Evolutionary conservation across 2,329 filamentous ascomycete genomes (phyloP), one percentile per base, ranked within the genome.

Genomic region (Trichophyton verrucosum): DNA sequence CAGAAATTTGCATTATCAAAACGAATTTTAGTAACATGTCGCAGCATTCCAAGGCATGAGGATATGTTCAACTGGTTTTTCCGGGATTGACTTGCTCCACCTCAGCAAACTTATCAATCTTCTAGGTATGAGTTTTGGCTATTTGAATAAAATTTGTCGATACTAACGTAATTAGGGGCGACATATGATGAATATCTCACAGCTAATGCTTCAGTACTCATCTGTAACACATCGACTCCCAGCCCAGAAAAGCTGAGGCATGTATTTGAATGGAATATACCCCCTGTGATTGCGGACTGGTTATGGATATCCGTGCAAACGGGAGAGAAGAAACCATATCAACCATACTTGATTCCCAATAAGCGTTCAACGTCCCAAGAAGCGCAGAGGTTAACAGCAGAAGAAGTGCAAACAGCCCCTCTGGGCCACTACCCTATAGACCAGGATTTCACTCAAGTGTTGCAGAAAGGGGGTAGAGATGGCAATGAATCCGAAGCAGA

Each of bases 231-330:
- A 46, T 76, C 77, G 0, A 79, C 74, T 47, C 68, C 72, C 27
- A 71, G 69, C 51, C 82, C 71, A 61, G 87, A 94, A 65, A 99
- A 99, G 74, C 77, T 94, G 17, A 83, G 86, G 51, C 86, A 89
- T 69, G 91, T 91, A 0, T 72, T 84, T 7, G 81, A 86, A 66
- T 89, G 88, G 79, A 81, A 81, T 3, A 86, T 97, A 9, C 89
- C 91, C 1, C 84, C 92, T n/a, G 88, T 97, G 9, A 82, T 82
- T 6, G 82, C 84, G 17, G 82, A 86, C 22, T 99, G 94, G 94
- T 78, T 99, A 2, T 94, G 88, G 86, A 81, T 86, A 58, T 94
- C 88, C 65, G 84, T 96, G 58, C 78, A 80, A 59, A 71, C 69
- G 53, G 68, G 82, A 33, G 71, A 76, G 60, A 77, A 75, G 66